Conservation (phyloP, 768 basidiomycete species). For the Pilatotrama ljubarskyi region DNA sequence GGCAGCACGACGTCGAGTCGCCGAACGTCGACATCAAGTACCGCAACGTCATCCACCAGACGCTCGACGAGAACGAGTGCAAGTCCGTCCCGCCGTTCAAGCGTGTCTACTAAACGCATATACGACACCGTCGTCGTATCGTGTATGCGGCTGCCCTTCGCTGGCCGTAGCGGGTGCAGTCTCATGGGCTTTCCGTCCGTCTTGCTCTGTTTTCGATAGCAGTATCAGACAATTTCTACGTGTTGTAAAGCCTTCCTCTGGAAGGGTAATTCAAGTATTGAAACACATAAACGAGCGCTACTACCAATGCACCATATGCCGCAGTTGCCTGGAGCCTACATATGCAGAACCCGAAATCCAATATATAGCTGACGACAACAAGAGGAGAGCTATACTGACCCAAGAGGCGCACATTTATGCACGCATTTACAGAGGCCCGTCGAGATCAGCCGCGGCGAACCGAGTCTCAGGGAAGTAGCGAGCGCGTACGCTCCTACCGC, state of each 20-base stretch:
- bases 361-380: neutral
- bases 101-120: conserved; percentile 72
- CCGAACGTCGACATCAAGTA: conserved; percentile 91
- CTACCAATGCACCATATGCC: no score
- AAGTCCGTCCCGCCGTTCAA: conserved; percentile 97
- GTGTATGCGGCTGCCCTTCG: no score
- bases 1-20: conserved; percentile 72
- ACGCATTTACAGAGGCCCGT: conserved; percentile 38
- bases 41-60: conserved; percentile 79
- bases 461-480: conserved; percentile 72
- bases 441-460: conserved; percentile 53
- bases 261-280: conserved; percentile 3
- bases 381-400: neutral
- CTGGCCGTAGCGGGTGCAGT: neutral
- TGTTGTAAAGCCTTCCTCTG: conserved; percentile 15
- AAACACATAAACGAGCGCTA: neutral
- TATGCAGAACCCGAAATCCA: no score
- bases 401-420: neutral
- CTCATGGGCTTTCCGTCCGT: neutral
- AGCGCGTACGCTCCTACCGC: conserved; percentile 79
- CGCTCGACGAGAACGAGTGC: conserved; percentile 96
- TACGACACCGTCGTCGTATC: neutral
- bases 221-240: conserved; percentile 11
- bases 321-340: no score
- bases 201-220: conserved; percentile 9